Evolutionary conservation across 805 yeast genomes (phyloP).

Genomic region (Barnettozyma populi): DNA sequence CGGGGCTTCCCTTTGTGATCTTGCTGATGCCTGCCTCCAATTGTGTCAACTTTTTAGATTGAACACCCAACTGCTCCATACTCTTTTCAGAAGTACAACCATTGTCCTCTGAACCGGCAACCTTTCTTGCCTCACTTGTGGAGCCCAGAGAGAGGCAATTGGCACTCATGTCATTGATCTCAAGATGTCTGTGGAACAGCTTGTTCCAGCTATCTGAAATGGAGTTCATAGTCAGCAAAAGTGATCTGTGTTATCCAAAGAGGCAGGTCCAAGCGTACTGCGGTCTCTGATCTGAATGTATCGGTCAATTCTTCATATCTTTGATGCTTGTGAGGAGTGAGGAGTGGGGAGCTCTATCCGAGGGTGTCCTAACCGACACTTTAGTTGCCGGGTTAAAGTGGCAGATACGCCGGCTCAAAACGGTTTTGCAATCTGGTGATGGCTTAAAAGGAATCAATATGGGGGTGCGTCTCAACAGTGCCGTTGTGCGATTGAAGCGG

Average conservation of each 20-base stretch:
- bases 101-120: neutral
- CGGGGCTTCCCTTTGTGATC: neutral
- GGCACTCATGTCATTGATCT: neutral
- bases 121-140: neutral
- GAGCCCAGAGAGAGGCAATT: neutral
- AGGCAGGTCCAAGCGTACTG: no score
- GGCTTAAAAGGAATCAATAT: neutral
- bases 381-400: neutral
- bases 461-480: neutral
- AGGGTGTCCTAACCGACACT: neutral
- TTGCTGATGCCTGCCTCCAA: neutral
- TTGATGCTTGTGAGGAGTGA: no score
- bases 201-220: neutral
- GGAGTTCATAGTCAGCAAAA: neutral
- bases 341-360: neutral
- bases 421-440: conserved; percentile 1
- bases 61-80: neutral
- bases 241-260: neutral
- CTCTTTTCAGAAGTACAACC: neutral
- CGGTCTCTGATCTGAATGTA: no score
- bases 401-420: neutral
- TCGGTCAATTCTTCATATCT: no score
- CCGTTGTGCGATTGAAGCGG: no score
- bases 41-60: neutral
- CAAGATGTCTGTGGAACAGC: neutral